Evolutionary conservation across 2,329 filamentous ascomycete species (phyloP).

Genomic region (Helotiales sp.): DNA sequence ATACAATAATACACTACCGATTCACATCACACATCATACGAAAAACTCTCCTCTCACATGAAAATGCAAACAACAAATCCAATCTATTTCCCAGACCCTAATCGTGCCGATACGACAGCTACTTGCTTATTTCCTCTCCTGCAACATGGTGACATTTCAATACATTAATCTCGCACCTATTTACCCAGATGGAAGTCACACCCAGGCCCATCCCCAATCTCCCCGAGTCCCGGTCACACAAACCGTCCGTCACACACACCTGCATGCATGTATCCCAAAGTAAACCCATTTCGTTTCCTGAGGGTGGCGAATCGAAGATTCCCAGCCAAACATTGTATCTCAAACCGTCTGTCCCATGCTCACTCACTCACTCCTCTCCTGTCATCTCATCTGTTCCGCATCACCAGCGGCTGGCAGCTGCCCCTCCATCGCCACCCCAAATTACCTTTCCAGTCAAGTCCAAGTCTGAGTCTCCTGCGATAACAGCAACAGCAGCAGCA

Average conservation of each 20-base stretch:
- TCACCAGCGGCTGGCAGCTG: neutral
- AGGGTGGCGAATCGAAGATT: neutral
- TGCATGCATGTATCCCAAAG: neutral
- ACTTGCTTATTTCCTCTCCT: neutral
- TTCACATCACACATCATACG: slow-evolving; percentile 4
- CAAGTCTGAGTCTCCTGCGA: neutral
- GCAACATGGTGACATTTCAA: neutral
- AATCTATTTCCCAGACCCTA: neutral
- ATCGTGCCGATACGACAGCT: neutral
- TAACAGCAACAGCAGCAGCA: slow-evolving; percentile 2
- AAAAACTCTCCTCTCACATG: neutral
- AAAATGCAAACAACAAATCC: neutral
- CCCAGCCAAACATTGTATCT: neutral
- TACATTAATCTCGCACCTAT: neutral
- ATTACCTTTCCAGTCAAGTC: neutral
- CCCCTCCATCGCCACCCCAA: neutral
- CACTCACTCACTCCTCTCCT: too few species aligned
- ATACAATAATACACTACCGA: neutral
- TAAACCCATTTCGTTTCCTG: neutral
- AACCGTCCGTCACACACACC: neutral
- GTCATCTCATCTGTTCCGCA: neutral
- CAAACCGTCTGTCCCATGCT: neutral
- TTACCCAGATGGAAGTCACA: neutral
- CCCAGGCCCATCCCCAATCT: neutral
- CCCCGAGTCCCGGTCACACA: slow-evolving; percentile 2